Conservation (phyloP, 495 filamentous ascomycete species). For the Penicillium odoratum region DNA sequence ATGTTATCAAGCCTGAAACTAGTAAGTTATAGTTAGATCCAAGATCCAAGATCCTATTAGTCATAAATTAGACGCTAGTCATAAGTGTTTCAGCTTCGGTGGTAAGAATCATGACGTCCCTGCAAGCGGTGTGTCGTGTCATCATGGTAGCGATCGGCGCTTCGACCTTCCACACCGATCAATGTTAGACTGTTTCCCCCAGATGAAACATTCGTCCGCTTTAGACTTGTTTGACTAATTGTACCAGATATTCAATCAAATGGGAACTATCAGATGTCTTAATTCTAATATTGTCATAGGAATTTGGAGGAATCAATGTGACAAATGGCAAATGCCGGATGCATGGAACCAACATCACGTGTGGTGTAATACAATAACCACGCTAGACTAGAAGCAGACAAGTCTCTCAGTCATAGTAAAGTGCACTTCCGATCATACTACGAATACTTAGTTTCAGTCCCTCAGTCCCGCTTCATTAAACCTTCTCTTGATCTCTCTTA, state of each 20-base stretch:
- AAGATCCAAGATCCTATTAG: background rate
- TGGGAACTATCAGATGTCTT: too few species aligned
- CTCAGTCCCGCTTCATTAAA: constrained; percentile 1
- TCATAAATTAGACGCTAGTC: constrained; percentile 1
- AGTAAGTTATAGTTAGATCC: too few species aligned
- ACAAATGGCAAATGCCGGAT: constrained; percentile 1
- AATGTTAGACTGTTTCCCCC: background rate
- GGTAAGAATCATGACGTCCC: constrained; percentile 6
- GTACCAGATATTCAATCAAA: background rate
- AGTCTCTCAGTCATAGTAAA: background rate
- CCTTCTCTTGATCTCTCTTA: background rate
- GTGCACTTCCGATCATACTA: constrained; percentile 4
- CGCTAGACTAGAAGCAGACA: constrained; percentile 26
- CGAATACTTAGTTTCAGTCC: too few species aligned
- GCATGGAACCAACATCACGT: constrained; percentile 17
- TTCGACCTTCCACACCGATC: constrained; percentile 3
- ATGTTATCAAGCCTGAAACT: background rate
- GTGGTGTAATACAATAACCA: constrained; percentile 25
- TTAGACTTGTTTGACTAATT: background rate
- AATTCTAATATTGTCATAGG: background rate
- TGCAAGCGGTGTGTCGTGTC: constrained; percentile 11
- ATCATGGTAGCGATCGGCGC: constrained; percentile 6
- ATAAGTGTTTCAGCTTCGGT: constrained; percentile 2
- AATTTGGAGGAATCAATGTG: background rate
- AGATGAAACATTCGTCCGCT: background rate